Conservation (phyloP, 768 basidiomycete species). For the Crassisporium funariophilum region DNA sequence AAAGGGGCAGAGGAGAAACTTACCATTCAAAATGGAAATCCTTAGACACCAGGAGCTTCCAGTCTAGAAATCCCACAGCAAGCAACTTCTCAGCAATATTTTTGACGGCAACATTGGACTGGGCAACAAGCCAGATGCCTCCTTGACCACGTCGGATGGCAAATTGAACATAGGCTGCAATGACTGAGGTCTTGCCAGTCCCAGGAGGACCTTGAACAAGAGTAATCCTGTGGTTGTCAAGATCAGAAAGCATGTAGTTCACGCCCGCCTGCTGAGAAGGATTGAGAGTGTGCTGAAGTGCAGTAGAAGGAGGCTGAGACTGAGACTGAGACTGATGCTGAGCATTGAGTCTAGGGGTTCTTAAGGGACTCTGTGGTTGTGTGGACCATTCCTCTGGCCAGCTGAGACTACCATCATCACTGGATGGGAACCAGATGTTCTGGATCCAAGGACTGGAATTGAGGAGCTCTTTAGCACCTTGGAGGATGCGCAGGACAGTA, state of each 20-base stretch:
- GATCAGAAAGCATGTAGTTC: conserved; percentile 46
- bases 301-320: not conserved
- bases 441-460: conserved; percentile 48
- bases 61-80: conserved; percentile 52
- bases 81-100: conserved; percentile 84
- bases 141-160: conserved; percentile 38
- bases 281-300: conserved; percentile 33
- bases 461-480: conserved; percentile 37
- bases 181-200: conserved; percentile 75
- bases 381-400: conserved; percentile 47
- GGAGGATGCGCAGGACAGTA: conserved; percentile 44
- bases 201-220: conserved; percentile 63
- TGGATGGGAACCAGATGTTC: conserved; percentile 47
- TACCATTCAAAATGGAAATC: conserved; percentile 71
- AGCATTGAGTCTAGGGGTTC: not conserved
- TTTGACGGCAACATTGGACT: conserved; percentile 87
- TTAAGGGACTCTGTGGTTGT: not conserved
- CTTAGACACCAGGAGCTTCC: conserved; percentile 70
- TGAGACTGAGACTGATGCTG: not conserved
- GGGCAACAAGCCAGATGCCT: conserved; percentile 81
- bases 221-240: conserved; percentile 37
- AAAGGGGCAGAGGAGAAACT: conserved; percentile 11
- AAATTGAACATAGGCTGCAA: conserved; percentile 59
- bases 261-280: conserved; percentile 49
- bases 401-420: conserved; percentile 24